Evolutionary conservation across 1,139 yeast genomes (phyloP).

Genomic region (Taiozyma sp.): DNA sequence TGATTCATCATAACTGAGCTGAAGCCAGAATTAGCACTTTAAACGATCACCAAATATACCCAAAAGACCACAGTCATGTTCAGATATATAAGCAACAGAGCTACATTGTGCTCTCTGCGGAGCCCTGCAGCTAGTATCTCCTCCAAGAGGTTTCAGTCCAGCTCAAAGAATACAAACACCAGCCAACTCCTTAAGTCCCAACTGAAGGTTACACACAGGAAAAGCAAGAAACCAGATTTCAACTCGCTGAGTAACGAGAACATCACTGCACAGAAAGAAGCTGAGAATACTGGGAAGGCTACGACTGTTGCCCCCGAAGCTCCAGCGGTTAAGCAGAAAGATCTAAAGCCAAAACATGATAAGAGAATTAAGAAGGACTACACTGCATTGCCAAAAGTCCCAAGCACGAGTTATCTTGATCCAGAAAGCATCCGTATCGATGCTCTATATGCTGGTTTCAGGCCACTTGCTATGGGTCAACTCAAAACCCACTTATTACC

Average conservation of each 20-base stretch:
- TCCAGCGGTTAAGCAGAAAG: background rate
- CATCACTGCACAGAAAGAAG: slow-evolving; percentile 1
- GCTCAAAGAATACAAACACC: slow-evolving; percentile 6
- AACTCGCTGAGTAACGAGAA: slow-evolving; percentile 23
- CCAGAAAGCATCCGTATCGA: slow-evolving; percentile 18
- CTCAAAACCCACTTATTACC: slow-evolving; percentile 11
- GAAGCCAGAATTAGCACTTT: background rate
- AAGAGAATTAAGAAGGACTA: slow-evolving; percentile 17
- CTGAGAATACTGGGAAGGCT: slow-evolving; percentile 1
- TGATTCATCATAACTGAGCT: background rate
- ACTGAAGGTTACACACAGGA: background rate
- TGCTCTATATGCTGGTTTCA: slow-evolving; percentile 17
- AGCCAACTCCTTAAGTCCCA: slow-evolving; percentile 6
- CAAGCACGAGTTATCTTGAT: slow-evolving; percentile 15
- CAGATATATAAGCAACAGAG: background rate
- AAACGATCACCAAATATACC: background rate
- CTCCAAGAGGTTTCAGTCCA: slow-evolving; percentile 7
- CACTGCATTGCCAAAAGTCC: slow-evolving; percentile 21
- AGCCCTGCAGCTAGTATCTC: background rate
- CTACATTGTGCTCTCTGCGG: background rate
- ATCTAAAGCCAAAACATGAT: background rate
- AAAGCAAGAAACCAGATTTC: slow-evolving; percentile 3
- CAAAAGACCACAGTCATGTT: background rate
- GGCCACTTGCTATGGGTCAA: slow-evolving; percentile 18
- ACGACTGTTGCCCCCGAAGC: background rate